phyloP scores from a whole-genome alignment of 768 basidiomycete genomes.

The Phanerodontia chrysosporium region DNA sequence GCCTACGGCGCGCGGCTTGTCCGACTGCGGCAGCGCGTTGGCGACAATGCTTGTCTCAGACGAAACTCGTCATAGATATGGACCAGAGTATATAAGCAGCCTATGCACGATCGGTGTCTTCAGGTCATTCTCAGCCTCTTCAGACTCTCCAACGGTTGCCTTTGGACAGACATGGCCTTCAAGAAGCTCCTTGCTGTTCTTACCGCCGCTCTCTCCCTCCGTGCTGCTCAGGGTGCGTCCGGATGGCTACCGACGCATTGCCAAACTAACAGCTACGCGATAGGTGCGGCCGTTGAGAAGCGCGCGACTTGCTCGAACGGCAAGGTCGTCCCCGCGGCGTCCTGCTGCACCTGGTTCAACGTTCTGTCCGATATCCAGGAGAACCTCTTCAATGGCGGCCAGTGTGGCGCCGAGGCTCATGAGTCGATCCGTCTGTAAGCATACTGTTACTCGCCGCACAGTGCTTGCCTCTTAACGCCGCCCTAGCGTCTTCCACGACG shows the following conservation, averaged over 20 bases:
- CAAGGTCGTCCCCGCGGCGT: conserved; percentile 24
- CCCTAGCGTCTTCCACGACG: conserved; percentile 20
- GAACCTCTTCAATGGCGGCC: conserved; percentile 24
- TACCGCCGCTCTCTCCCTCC: conserved; percentile 1
- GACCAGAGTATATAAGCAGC: not conserved
- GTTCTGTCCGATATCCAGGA: conserved; percentile 28
- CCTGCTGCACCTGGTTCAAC: conserved; percentile 29
- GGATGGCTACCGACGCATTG: no score
- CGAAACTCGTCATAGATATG: not conserved
- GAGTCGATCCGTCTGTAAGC: conserved; percentile 22
- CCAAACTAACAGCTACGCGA: not conserved
- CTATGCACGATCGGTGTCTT: not conserved
- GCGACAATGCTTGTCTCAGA: not conserved
- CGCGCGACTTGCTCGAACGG: conserved; percentile 29
- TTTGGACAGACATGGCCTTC: not conserved
- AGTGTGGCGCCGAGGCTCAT: conserved; percentile 29
- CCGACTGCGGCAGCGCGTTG: not conserved
- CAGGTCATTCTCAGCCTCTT: not conserved
- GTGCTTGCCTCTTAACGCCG: no score
- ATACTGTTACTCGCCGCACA: not conserved
- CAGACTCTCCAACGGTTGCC: not conserved
- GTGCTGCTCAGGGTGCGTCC: not conserved
- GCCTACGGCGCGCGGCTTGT: not conserved
- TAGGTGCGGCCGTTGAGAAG: conserved; percentile 19
- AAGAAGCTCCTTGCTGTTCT: conserved; percentile 1